phyloP scores from a whole-genome alignment of 768 basidiomycete species.

The Calocybe indica region DNA sequence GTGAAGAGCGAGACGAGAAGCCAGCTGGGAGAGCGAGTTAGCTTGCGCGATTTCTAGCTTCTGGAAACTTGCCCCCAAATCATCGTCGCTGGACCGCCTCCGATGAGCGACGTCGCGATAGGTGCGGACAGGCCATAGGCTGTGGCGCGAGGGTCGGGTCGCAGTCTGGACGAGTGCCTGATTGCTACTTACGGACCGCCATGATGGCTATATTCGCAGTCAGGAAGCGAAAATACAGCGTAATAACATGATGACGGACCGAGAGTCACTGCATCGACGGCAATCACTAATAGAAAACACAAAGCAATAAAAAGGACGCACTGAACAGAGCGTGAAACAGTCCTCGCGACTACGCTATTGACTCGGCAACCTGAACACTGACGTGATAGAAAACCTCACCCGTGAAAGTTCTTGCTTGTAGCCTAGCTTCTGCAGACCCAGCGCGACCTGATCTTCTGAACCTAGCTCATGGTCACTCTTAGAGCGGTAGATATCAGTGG shows the following conservation, averaged over 20 bases:
- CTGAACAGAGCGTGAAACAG: constrained; percentile 50
- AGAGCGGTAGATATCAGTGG: no score
- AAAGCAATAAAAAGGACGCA: constrained; percentile 19
- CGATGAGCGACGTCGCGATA: constrained; percentile 47
- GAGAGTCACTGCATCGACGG: constrained; percentile 34
- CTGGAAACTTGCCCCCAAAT: constrained; percentile 44
- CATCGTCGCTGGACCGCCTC: constrained; percentile 51
- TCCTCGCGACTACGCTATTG: constrained; percentile 35
- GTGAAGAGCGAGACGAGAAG: constrained; percentile 43
- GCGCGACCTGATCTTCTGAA: constrained; percentile 8
- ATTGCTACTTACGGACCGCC: constrained; percentile 47
- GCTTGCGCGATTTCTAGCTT: not conserved
- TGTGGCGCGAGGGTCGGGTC: constrained; percentile 11
- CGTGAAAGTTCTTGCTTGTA: constrained; percentile 51
- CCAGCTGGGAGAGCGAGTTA: constrained; percentile 29
- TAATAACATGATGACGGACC: constrained; percentile 23
- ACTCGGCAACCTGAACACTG: not conserved
- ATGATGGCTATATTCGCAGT: constrained; percentile 38
- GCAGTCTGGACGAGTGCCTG: not conserved
- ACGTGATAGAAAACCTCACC: constrained; percentile 20
- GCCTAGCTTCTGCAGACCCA: constrained; percentile 44
- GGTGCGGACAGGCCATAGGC: constrained; percentile 54
- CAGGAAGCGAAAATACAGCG: constrained; percentile 3
- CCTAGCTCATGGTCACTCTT: not conserved
- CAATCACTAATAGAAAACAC: not conserved